A percentile compares a stretch with the other conserved stretches of the same genome.
phyloP scores from a whole-genome alignment of 2,329 filamentous ascomycete genomes.

The Botrytis sinoallii region DNA sequence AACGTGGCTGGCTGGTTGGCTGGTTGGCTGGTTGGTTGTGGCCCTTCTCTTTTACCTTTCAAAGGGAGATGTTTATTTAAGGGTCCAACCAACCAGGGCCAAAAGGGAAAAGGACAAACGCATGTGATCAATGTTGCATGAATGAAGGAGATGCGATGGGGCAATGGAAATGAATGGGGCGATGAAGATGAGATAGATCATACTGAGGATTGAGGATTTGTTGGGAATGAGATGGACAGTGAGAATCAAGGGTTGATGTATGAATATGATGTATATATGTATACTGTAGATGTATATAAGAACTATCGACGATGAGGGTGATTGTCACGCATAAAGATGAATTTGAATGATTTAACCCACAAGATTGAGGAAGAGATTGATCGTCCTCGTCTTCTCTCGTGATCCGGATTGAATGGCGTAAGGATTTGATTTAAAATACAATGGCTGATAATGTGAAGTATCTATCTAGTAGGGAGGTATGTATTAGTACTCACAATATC shows the following conservation, averaged over 20 bases:
- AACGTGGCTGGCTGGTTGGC: not conserved
- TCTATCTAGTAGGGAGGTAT: too few species aligned
- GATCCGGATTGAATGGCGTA: not conserved
- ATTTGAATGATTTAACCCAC: not conserved
- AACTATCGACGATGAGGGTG: not conserved
- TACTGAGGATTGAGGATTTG: not conserved
- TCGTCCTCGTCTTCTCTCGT: not conserved
- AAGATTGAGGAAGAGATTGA: not conserved
- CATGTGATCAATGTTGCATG: not conserved
- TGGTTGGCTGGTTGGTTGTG: not conserved
- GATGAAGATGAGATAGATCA: not conserved
- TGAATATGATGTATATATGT: not conserved
- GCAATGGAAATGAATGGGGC: not conserved
- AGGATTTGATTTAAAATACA: not conserved
- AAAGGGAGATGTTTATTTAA: not conserved
- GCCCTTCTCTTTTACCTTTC: not conserved
- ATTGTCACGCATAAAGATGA: not conserved
- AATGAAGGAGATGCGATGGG: not conserved
- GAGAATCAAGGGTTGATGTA: not conserved
- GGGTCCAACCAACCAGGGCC: not conserved
- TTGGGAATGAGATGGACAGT: not conserved
- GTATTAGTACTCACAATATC: not conserved
- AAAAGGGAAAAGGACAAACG: not conserved
- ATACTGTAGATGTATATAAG: not conserved
- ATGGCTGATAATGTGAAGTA: not conserved